These are phyloP conservation scores for Asterella californica DNA, from an alignment of 225 moss, liverwort and hornwort genomes.

Conservation along the genomic window DNA sequence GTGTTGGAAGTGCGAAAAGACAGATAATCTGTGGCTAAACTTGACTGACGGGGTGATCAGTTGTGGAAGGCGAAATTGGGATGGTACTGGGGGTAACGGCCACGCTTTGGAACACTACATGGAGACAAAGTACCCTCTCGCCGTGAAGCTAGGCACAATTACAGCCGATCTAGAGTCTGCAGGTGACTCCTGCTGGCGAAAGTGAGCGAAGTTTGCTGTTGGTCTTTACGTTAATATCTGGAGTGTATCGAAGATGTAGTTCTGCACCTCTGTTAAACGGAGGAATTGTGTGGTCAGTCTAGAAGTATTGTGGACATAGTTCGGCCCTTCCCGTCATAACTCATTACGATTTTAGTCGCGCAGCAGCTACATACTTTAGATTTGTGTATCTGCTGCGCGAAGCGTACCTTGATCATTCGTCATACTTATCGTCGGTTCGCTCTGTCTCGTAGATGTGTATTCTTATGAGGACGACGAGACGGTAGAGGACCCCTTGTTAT, in stretches of 20 bases:
- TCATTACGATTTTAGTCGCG: not conserved
- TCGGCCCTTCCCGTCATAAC: not conserved
- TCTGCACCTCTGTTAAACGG: not conserved
- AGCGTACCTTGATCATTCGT: not conserved
- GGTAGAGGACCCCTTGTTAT: conserved; percentile 89
- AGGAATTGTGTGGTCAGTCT: not conserved
- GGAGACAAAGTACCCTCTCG: conserved; percentile 76
- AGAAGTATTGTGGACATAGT: not conserved
- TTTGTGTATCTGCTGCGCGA: not conserved
- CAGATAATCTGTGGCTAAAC: conserved; percentile 93
- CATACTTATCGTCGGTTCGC: not conserved
- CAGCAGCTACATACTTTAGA: too few relatives aligned
- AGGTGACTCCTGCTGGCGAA: conserved; percentile 32
- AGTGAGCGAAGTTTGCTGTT: not conserved
- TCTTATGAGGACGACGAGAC: conserved; percentile 94
- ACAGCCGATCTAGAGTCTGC: conserved; percentile 92
- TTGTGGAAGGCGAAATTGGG: conserved; percentile 98
- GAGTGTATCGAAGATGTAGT: not conserved
- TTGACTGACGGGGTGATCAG: conserved; percentile 91
- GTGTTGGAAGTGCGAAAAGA: conserved; percentile 89
- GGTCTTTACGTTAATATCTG: not conserved
- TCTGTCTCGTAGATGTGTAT: conserved; percentile 67
- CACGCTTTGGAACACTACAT: conserved; percentile 88
- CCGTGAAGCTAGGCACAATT: conserved; percentile 97
- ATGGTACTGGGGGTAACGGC: conserved; percentile 93